These are phyloP conservation scores for Agrostemma githago DNA, from an alignment of 148 eudicot species.

Conservation along the genomic window DNA sequence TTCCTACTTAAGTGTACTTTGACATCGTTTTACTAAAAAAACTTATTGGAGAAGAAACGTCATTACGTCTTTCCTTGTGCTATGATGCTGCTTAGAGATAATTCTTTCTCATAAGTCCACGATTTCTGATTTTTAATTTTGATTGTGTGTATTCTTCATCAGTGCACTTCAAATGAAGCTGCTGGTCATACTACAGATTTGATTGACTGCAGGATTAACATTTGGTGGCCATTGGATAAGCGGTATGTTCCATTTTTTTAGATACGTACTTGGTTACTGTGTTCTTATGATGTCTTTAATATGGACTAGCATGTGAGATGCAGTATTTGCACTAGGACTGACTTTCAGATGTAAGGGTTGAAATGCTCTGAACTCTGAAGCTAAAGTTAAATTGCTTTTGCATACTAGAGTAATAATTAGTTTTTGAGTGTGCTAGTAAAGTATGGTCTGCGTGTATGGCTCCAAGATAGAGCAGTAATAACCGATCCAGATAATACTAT, in stretches of 20 bases:
- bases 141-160: constrained; percentile 19
- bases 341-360: neutral
- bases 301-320: constrained; percentile 1
- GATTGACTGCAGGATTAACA: constrained; percentile 71
- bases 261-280: neutral
- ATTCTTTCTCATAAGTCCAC: neutral
- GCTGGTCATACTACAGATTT: constrained; percentile 56
- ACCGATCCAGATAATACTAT: too few species aligned
- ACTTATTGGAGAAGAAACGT: neutral
- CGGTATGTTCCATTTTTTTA: constrained; percentile 34
- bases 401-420: neutral
- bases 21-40: neutral
- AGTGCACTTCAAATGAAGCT: constrained; percentile 66
- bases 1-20: neutral
- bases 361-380: neutral
- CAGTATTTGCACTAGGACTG: neutral
- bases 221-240: constrained; percentile 99
- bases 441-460: neutral
- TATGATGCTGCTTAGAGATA: constrained; percentile 1
- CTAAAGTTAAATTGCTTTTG: constrained; percentile 6
- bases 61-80: neutral
- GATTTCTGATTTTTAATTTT: constrained; percentile 12
- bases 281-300: neutral
- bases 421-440: neutral
- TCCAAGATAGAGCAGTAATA: too few species aligned